Base-by-base conservation (phyloP, 2,329 filamentous ascomycete species). In the Fusarium lateritium region DNA sequence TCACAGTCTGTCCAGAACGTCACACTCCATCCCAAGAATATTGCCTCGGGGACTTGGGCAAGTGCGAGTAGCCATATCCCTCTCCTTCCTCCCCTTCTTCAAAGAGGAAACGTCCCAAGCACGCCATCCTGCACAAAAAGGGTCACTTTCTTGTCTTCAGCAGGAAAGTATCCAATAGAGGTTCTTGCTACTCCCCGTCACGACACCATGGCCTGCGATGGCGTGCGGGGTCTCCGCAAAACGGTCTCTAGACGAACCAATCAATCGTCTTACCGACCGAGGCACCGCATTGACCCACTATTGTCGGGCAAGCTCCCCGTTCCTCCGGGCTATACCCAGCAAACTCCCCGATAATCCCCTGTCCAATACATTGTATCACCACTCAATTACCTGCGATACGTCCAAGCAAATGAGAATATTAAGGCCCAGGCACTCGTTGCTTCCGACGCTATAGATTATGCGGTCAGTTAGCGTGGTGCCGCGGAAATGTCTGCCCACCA, bases 191-290 rank as follows among this genome's bases (percentile, higher is more conserved):
- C 65, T 63, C 54, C 54, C 56, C 58, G 63, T 69, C 55, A 67
- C 72, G 68, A 69, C 66, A 75, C 39, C 40, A 49, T 31, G 58
- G 52, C 57, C 43, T 31, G 38, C 38, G 49, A 74, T 74, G 69
- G 71, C 72, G 72, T 74, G 72, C 72, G 70, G 72, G 65, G 59
- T 65, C 66, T 55, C 72, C 72, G 69, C 70, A 70, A 43, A 56
- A 34, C 33, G 21, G 15, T 7, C 34, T n/a, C 11, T 22, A n/a
- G 7, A 11, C 22, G 4, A 38, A 1, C 72, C 72, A 67, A 67
- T 74, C 24, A 66, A 1, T 15, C 2, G 21, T 4, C 5, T 8
- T n/a, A 10, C 63, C 65, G 72, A 40, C 72, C 72, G 72, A 73
- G 44, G 52, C 31, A 60, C 49, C 67, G 56, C 34, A 50, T 34